These are phyloP conservation scores for Yarrowia keelungensis DNA, from an alignment of 805 yeast genomes.

Conservation along the genomic window DNA sequence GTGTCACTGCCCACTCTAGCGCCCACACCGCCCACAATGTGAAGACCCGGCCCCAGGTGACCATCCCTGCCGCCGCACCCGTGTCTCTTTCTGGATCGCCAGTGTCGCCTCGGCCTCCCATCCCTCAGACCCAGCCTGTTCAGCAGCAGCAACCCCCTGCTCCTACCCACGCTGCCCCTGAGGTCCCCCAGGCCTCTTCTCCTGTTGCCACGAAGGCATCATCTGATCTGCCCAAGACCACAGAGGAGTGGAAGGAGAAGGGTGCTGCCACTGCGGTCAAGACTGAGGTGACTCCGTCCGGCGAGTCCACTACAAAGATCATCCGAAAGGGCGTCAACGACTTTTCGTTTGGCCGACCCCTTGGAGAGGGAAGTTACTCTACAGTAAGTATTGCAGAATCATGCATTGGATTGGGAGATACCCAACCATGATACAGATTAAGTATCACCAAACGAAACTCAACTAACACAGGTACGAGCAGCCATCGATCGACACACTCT, in stretches of 20 bases:
- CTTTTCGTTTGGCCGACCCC: conserved; percentile 83
- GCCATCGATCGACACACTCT: conserved; percentile 79
- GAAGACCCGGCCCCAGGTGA: conserved; percentile 37
- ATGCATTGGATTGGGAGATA: neutral
- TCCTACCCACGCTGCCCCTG: conserved; percentile 33
- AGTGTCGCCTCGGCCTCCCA: conserved; percentile 21
- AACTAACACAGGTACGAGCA: conserved; percentile 57
- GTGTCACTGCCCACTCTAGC: conserved; percentile 24
- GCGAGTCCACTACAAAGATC: conserved; percentile 59
- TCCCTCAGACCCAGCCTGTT: conserved; percentile 19
- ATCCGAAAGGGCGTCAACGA: conserved; percentile 72
- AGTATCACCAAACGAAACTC: neutral
- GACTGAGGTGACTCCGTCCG: conserved; percentile 54
- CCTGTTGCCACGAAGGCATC: conserved; percentile 39
- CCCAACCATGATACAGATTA: neutral
- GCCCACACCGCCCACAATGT: conserved; percentile 40
- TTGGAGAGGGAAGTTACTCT: conserved; percentile 97
- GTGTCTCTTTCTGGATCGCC: conserved; percentile 16
- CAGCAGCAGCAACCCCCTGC: conserved; percentile 22
- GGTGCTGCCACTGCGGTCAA: conserved; percentile 67
- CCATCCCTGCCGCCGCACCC: conserved; percentile 34
- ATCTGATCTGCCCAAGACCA: conserved; percentile 43
- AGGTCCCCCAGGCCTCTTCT: conserved; percentile 38
- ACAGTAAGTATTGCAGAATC: conserved; percentile 55
- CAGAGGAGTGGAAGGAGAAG: conserved; percentile 59